phyloP scores from a whole-genome alignment of 768 basidiomycete genomes.

The Russula foetens region DNA sequence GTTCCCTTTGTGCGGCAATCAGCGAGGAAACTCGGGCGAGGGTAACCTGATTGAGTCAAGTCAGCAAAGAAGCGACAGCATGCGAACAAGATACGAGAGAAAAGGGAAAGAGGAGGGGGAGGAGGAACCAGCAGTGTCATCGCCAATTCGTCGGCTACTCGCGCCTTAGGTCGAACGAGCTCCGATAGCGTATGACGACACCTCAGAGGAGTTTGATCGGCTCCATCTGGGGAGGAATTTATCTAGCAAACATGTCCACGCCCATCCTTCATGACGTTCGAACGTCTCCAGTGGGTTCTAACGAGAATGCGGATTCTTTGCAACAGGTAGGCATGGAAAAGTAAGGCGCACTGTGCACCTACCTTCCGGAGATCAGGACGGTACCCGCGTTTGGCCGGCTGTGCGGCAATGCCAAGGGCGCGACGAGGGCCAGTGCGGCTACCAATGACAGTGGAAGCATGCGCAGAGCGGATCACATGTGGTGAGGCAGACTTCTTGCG shows the following conservation, averaged over 20 bases:
- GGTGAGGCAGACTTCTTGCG: constrained; percentile 57
- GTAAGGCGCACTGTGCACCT: constrained; percentile 34
- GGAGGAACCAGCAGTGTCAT: constrained; percentile 37
- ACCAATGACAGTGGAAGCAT: constrained; percentile 47
- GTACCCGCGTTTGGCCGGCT: constrained; percentile 57
- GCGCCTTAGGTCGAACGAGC: constrained; percentile 51
- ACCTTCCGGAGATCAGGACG: constrained; percentile 72
- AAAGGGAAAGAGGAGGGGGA: constrained; percentile 13
- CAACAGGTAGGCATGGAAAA: not conserved
- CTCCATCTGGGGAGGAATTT: constrained; percentile 37
- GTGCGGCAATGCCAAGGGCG: constrained; percentile 54
- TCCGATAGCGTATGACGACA: constrained; percentile 72
- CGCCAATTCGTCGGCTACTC: constrained; percentile 66
- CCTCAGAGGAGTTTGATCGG: constrained; percentile 52
- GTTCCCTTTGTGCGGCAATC: constrained; percentile 59
- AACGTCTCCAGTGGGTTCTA: constrained; percentile 85
- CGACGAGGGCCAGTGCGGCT: constrained; percentile 66
- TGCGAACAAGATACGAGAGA: not conserved
- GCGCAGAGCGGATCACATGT: constrained; percentile 40
- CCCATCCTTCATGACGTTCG: constrained; percentile 72
- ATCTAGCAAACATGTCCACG: constrained; percentile 93
- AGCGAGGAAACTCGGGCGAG: constrained; percentile 74
- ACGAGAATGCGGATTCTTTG: constrained; percentile 57
- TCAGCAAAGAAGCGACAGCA: not conserved
- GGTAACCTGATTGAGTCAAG: constrained; percentile 42